Conservation (phyloP, 352 stramenopile species). For the Hyaloperonospora arabidopsidis region DNA sequence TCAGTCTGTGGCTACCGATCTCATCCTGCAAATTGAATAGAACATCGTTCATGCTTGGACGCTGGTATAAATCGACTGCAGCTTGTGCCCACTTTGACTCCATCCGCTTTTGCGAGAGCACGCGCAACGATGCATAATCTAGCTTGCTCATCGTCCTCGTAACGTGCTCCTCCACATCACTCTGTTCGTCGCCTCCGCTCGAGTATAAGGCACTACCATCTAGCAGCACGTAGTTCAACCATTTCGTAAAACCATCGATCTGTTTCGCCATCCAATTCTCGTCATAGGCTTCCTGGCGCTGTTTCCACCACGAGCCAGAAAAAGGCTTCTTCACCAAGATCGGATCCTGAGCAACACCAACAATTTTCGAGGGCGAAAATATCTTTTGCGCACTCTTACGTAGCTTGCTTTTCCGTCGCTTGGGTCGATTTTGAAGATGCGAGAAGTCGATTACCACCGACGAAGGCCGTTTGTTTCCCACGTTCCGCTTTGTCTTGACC, state of each 20-base stretch:
- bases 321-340: slow-evolving; percentile 21
- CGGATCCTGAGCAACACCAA: background rate
- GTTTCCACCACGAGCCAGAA: slow-evolving; percentile 61
- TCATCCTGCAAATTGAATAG: slow-evolving; percentile 64
- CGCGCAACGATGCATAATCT: slow-evolving; percentile 62
- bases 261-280: slow-evolving; percentile 79
- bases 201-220: slow-evolving; percentile 42
- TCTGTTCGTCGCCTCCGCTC: slow-evolving; percentile 15
- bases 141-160: slow-evolving; percentile 23
- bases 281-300: slow-evolving; percentile 58
- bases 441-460: slow-evolving; percentile 39
- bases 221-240: slow-evolving; percentile 82
- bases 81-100: slow-evolving; percentile 55
- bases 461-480: slow-evolving; percentile 30
- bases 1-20: slow-evolving; percentile 63
- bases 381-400: slow-evolving; percentile 2
- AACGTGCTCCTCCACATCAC: slow-evolving; percentile 4
- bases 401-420: slow-evolving; percentile 24
- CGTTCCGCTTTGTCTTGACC: slow-evolving; percentile 5
- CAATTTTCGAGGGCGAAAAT: slow-evolving; percentile 12
- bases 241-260: slow-evolving; percentile 74
- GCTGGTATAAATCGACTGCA: slow-evolving; percentile 56
- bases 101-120: slow-evolving; percentile 64
- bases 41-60: slow-evolving; percentile 41
- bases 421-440: slow-evolving; percentile 25